Conservation (phyloP, 495 filamentous ascomycete genomes). For the Cenococcum geophilum region DNA sequence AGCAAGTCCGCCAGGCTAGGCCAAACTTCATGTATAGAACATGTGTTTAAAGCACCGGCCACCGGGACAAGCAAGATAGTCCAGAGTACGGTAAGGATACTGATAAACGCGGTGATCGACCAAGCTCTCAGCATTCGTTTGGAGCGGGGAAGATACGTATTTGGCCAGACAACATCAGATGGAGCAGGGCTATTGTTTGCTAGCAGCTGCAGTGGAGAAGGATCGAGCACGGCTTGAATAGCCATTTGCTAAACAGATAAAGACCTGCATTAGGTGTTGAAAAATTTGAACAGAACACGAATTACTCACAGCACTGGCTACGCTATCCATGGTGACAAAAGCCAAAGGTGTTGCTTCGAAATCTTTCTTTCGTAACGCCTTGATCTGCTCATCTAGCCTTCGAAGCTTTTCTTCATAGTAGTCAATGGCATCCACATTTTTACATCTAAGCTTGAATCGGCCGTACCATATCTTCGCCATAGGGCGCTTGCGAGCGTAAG, state of each 20-base stretch:
- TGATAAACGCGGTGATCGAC: slow-evolving; percentile 74
- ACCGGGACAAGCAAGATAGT: slow-evolving; percentile 75
- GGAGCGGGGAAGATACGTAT: slow-evolving; percentile 77
- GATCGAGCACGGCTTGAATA: slow-evolving; percentile 85
- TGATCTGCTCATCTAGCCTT: slow-evolving; percentile 71
- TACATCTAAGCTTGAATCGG: slow-evolving; percentile 62
- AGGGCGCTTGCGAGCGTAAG: slow-evolving; percentile 52
- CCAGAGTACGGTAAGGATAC: slow-evolving; percentile 82
- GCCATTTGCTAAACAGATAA: slow-evolving; percentile 63
- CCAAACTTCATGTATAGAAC: slow-evolving; percentile 66
- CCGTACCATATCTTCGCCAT: slow-evolving; percentile 73
- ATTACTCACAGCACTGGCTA: slow-evolving; percentile 58
- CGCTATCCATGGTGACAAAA: slow-evolving; percentile 95
- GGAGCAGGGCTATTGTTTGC: slow-evolving; percentile 83
- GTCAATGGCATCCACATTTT: slow-evolving; percentile 81
- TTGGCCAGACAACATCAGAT: slow-evolving; percentile 83
- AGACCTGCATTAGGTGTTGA: neutral
- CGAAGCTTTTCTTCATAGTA: slow-evolving; percentile 87
- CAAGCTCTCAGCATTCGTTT: slow-evolving; percentile 70
- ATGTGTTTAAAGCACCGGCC: slow-evolving; percentile 68
- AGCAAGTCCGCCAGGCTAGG: slow-evolving; percentile 65
- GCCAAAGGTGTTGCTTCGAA: slow-evolving; percentile 75
- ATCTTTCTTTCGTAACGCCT: slow-evolving; percentile 61
- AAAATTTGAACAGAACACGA: neutral
- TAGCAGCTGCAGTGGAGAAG: slow-evolving; percentile 74